Evolutionary conservation across 805 yeast species (phyloP).

Genomic region (Candida railenensis): DNA sequence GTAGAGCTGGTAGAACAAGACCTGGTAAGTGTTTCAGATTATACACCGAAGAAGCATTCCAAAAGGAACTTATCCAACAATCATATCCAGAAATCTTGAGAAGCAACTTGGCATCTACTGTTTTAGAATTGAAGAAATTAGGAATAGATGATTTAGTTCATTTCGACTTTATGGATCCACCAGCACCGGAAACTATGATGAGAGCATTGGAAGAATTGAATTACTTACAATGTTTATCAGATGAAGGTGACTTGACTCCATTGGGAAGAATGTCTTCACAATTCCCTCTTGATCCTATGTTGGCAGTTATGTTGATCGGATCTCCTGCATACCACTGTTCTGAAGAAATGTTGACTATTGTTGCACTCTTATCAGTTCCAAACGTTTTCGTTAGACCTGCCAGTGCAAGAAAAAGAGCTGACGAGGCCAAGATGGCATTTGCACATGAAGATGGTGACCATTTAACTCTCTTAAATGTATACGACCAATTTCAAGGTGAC

Average conservation of each 20-base stretch:
- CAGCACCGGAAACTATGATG: slow-evolving; percentile 99
- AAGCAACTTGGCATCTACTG: slow-evolving; percentile 88
- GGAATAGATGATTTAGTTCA: slow-evolving; percentile 96
- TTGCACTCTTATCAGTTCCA: slow-evolving; percentile 90
- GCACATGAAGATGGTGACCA: slow-evolving; percentile 97
- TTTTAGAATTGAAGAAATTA: slow-evolving; percentile 86
- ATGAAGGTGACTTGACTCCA: slow-evolving; percentile 87
- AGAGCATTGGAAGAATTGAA: slow-evolving; percentile 94
- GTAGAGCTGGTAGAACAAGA: slow-evolving; percentile 99
- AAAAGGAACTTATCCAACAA: slow-evolving; percentile 90
- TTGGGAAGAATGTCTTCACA: slow-evolving; percentile 88
- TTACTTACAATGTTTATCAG: slow-evolving; percentile 84
- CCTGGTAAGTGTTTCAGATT: slow-evolving; percentile 97
- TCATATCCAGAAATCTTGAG: slow-evolving; percentile 94
- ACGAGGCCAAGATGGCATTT: slow-evolving; percentile 81
- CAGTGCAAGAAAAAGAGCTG: slow-evolving; percentile 83
- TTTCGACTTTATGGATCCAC: slow-evolving; percentile 98
- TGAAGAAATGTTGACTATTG: slow-evolving; percentile 82
- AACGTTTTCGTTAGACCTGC: slow-evolving; percentile 93
- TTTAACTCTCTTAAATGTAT: slow-evolving; percentile 84
- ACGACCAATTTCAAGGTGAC: slow-evolving; percentile 74
- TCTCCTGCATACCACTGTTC: slow-evolving; percentile 85
- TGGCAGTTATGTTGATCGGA: slow-evolving; percentile 89
- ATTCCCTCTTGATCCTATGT: slow-evolving; percentile 94
- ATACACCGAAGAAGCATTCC: slow-evolving; percentile 95